Evolutionary conservation across 441 rosid species (phyloP), one percentile per base, ranked within the genome.

Genomic region (Adansonia gregorii): DNA sequence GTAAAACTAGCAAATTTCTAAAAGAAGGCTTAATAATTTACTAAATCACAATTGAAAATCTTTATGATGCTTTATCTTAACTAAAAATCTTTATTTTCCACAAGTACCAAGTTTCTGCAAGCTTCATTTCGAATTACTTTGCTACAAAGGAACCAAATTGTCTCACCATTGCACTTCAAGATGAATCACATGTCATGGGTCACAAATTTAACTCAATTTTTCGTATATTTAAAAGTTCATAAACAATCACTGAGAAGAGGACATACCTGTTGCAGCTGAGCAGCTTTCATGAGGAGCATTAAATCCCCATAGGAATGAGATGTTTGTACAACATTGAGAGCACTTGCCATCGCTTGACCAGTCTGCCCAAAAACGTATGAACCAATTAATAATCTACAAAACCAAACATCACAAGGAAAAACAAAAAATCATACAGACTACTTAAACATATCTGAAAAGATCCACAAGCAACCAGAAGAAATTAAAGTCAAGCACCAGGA

Each of bases 301-400:
- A 94, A 46, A 71, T 95, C 99, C 61, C 95, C 99, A 78, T 85
- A 90, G 74, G 99, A 94, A 89, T 95, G 99, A 63, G 83, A 85
- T 73, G 99, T 92, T 82, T 89, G 97, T 35, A 88, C 88, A 76
- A 89, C 98, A 85, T 95, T 94, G 64, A 93, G 91, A 54, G 97
- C 86, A 79, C 84, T 78, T 31, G 95, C 95, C 78, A 95, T 88
- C 49, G 88, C 92, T 77, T 83, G 84, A 82, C 98, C 83, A 0
- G 97, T 93, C 99, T 94, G 95, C 81, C 81, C 52, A 75, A 17
- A 79, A 14, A 72, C 75, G 82, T 17, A 51, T 31, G 63, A 65
- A 75, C 52, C 19, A 66, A 52, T 64, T 48, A 75, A 64, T 31
- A 49, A 61, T 64, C 72, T 11, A 65, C 7, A 39, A 17, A n/a